Conservation (phyloP, 345 rosid species). For the Sisymbrium irio region DNA sequence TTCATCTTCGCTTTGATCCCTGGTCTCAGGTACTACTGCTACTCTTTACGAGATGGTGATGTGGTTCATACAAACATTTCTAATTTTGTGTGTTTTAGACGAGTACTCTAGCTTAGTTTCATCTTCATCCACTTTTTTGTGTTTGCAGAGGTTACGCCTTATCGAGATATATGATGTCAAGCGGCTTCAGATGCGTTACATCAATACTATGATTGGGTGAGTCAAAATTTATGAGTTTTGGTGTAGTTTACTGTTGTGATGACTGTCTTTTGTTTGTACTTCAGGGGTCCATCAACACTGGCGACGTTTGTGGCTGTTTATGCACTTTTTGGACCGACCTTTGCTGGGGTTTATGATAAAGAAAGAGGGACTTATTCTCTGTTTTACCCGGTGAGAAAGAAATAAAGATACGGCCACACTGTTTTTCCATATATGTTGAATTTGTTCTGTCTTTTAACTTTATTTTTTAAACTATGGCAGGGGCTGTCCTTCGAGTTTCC, state of each 20-base stretch:
- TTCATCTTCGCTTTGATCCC: slow-evolving; percentile 95
- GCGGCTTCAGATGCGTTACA: slow-evolving; percentile 92
- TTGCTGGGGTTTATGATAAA: slow-evolving; percentile 89
- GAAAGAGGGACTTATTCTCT: slow-evolving; percentile 82
- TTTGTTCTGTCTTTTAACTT: neutral
- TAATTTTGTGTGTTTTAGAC: too few relatives aligned
- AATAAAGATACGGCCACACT: neutral
- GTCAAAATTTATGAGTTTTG: slow-evolving; percentile 8
- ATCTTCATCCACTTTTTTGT: slow-evolving; percentile 15
- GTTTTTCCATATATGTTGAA: neutral
- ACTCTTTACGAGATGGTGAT: neutral
- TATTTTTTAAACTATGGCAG: slow-evolving; percentile 37
- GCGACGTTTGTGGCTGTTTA: slow-evolving; percentile 97
- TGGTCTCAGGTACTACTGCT: slow-evolving; percentile 82
- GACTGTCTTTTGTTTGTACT: neutral
- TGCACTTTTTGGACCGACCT: slow-evolving; percentile 92
- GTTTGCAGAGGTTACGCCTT: slow-evolving; percentile 78
- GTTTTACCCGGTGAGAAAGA: slow-evolving; percentile 75
- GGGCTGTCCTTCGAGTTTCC: slow-evolving; percentile 98
- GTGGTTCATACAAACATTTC: neutral
- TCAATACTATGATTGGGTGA: slow-evolving; percentile 81
- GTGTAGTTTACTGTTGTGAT: slow-evolving; percentile 10
- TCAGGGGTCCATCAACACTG: slow-evolving; percentile 76
- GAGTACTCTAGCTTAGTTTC: neutral
- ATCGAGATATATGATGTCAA: slow-evolving; percentile 85